Conservation (phyloP, 1,284 basidiomycete genomes). For the Dichomitus squalens region DNA sequence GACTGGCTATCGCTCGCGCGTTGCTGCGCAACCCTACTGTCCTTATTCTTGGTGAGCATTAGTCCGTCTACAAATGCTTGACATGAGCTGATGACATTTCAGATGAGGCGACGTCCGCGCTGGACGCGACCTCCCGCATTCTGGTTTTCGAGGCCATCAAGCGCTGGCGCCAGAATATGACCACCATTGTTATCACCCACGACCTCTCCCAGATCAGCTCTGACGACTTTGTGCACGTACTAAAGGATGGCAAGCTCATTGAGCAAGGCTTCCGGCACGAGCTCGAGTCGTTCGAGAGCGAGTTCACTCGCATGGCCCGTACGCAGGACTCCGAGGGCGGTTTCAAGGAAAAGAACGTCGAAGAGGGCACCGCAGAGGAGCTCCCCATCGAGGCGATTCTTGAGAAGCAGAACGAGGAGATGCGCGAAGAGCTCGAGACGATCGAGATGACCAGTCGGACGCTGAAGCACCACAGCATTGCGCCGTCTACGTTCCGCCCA, state of each 20-base stretch:
- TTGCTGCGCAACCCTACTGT: conserved; percentile 86
- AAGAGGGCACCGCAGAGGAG: conserved; percentile 31
- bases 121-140: conserved; percentile 87
- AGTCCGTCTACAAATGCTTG: conserved; percentile 18
- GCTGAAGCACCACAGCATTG: conserved; percentile 42
- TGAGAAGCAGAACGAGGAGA: conserved; percentile 41
- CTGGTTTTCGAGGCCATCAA: conserved; percentile 91
- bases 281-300: conserved; percentile 61
- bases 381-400: conserved; percentile 43
- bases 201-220: conserved; percentile 84
- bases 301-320: conserved; percentile 59
- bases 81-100: conserved; percentile 6
- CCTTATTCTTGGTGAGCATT: conserved; percentile 80
- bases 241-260: conserved; percentile 80
- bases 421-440: conserved; percentile 33
- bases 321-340: conserved; percentile 53
- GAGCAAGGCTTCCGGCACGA: conserved; percentile 88
- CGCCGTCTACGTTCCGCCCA: conserved; percentile 34
- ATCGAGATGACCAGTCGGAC: conserved; percentile 26
- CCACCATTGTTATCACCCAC: conserved; percentile 96
- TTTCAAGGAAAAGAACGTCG: conserved; percentile 40
- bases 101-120: conserved; percentile 97
- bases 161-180: conserved; percentile 79
- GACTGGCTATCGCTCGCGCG: conserved; percentile 90
- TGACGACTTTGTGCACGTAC: conserved; percentile 90